These are phyloP conservation scores for Penium margaritaceum DNA, from an alignment of 139 green algal species.

Conservation along the genomic window DNA sequence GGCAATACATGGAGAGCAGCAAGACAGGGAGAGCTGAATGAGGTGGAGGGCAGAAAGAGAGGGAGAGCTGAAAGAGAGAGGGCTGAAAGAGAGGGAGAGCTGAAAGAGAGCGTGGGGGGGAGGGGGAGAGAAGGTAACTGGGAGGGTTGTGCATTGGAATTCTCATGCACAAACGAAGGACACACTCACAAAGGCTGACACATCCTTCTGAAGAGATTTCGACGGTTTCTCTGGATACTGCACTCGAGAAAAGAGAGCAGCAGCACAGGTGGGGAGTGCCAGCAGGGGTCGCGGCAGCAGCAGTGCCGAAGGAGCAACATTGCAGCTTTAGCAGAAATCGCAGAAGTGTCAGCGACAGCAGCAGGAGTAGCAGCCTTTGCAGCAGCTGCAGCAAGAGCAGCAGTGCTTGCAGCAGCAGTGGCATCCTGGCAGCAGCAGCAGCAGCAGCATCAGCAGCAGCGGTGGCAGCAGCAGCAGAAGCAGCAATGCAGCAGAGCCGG, in stretches of 20 bases:
- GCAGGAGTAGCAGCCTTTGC: too few relatives aligned
- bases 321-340: background rate
- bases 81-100: too few relatives aligned
- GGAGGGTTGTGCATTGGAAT: background rate
- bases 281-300: background rate
- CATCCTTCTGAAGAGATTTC: slow-evolving; percentile 68
- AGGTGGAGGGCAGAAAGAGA: too few relatives aligned
- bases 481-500: too few relatives aligned
- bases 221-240: slow-evolving; percentile 72
- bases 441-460: background rate
- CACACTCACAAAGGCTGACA: slow-evolving; percentile 53
- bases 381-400: background rate
- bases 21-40: too few relatives aligned
- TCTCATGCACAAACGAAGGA: background rate
- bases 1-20: too few relatives aligned
- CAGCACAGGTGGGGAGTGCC: background rate
- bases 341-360: background rate
- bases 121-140: too few relatives aligned
- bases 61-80: too few relatives aligned
- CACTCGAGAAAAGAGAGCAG: background rate
- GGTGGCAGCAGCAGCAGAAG: background rate
- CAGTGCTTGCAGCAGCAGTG: background rate
- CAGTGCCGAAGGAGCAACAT: background rate
- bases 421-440: background rate
- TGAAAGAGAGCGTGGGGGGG: too few relatives aligned